phyloP scores from a whole-genome alignment of 2,329 filamentous ascomycete species.

The Drechslera avenae region DNA sequence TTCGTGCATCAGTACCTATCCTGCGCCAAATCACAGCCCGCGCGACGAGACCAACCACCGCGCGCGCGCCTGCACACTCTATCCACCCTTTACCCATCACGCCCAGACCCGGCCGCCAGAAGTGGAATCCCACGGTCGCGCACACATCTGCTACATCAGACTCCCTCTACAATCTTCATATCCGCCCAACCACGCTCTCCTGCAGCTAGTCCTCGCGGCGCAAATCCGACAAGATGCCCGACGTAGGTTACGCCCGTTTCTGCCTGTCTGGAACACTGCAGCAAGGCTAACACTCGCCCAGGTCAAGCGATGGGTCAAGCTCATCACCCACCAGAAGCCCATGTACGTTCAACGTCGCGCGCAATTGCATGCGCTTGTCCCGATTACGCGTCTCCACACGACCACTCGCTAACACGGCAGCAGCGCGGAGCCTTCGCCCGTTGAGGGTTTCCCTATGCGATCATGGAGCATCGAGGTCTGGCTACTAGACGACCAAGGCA shows the following conservation, averaged over 20 bases:
- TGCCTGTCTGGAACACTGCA: neutral
- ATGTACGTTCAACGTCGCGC: slow-evolving; percentile 66
- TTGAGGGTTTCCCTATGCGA: slow-evolving; percentile 90
- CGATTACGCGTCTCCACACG: slow-evolving; percentile 15
- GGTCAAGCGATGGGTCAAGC: slow-evolving; percentile 85
- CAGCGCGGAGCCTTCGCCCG: slow-evolving; percentile 78
- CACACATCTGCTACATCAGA: neutral
- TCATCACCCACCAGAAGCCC: slow-evolving; percentile 88
- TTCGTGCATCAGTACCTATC: slow-evolving; percentile 14
- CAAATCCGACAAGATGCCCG: slow-evolving; percentile 49
- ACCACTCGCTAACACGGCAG: slow-evolving; percentile 18
- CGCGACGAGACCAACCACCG: slow-evolving; percentile 30
- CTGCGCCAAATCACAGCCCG: slow-evolving; percentile 28
- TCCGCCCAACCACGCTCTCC: neutral
- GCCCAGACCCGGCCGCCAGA: slow-evolving; percentile 16
- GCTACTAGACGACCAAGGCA: slow-evolving; percentile 82
- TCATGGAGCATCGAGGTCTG: slow-evolving; percentile 88
- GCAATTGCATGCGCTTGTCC: slow-evolving; percentile 19
- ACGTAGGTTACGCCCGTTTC: slow-evolving; percentile 44
- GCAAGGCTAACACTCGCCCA: slow-evolving; percentile 42
- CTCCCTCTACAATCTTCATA: neutral
- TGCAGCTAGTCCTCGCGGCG: slow-evolving; percentile 9
- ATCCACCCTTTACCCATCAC: slow-evolving; percentile 20
- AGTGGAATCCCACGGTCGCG: slow-evolving; percentile 1
- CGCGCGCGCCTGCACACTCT: slow-evolving; percentile 8